Evolutionary conservation across 208 protist genomes (phyloP).

Genomic region (Crithidia brevicula): DNA sequence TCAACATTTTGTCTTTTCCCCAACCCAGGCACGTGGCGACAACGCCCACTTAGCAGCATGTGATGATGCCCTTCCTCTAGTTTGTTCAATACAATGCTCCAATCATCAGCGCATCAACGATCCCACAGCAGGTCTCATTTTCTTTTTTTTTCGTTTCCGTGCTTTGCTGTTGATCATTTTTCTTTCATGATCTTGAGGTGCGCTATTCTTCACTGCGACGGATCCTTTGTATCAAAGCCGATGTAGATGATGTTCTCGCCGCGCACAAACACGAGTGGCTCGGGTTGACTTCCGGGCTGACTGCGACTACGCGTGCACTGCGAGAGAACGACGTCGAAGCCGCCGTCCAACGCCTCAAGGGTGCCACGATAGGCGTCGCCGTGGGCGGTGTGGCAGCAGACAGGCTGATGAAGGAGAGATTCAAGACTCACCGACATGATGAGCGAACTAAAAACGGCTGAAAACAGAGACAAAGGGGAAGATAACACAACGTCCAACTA

Average conservation of each 20-base stretch:
- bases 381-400: conserved; percentile 61
- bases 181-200: too few species aligned
- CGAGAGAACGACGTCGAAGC: conserved; percentile 68
- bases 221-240: conserved; percentile 44
- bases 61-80: too few species aligned
- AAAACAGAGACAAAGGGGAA: not conserved
- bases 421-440: conserved; percentile 71
- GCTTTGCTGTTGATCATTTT: too few species aligned
- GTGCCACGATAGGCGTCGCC: conserved; percentile 57
- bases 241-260: conserved; percentile 83
- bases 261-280: conserved; percentile 59
- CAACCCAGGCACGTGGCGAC: too few species aligned
- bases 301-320: conserved; percentile 22
- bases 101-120: too few species aligned
- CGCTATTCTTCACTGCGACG: not conserved
- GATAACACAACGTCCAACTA: too few species aligned
- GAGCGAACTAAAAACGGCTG: too few species aligned
- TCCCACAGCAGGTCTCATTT: too few species aligned
- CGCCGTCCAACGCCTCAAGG: conserved; percentile 63
- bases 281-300: conserved; percentile 1
- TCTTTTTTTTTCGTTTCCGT: too few species aligned
- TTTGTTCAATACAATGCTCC: too few species aligned
- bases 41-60: not conserved
- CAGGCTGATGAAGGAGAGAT: conserved; percentile 49
- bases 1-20: too few species aligned